A percentile compares a stretch with the other conserved stretches of the same genome.
Conservation (phyloP, 176 grass and related monocot genomes). For the Musa troglodytarum region DNA sequence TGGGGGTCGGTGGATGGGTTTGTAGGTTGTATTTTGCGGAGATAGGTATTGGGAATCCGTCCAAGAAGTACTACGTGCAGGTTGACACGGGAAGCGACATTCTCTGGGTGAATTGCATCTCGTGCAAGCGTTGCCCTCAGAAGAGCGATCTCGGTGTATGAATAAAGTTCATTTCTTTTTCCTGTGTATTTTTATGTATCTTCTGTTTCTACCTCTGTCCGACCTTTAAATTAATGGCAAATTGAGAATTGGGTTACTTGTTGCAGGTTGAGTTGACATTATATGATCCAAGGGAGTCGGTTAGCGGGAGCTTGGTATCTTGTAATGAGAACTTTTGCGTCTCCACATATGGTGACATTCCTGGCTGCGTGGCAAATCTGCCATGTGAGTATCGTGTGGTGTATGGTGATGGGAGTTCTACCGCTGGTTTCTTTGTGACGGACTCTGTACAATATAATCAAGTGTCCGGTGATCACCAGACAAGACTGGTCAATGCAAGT, state of each 20-base stretch:
- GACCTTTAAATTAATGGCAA: not conserved
- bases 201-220: not conserved
- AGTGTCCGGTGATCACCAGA: slow-evolving; percentile 53
- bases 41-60: slow-evolving; percentile 65
- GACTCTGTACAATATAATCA: slow-evolving; percentile 57
- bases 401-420: slow-evolving; percentile 88
- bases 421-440: slow-evolving; percentile 53
- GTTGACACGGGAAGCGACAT: slow-evolving; percentile 96
- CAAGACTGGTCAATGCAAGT: slow-evolving; percentile 41
- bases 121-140: slow-evolving; percentile 59
- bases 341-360: slow-evolving; percentile 16
- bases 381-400: slow-evolving; percentile 58
- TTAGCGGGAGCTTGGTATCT: slow-evolving; percentile 35
- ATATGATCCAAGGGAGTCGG: slow-evolving; percentile 62
- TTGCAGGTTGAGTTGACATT: slow-evolving; percentile 71
- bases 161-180: not conserved
- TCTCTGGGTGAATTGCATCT: slow-evolving; percentile 88
- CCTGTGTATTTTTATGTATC: not conserved
- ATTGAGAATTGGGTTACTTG: not conserved
- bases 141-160: slow-evolving; percentile 79
- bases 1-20: not conserved
- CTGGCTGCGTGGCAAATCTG: slow-evolving; percentile 18
- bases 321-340: slow-evolving; percentile 65
- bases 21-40: slow-evolving; percentile 71
- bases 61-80: slow-evolving; percentile 82